Evolutionary conservation across 225 moss, liverwort and hornwort genomes (phyloP), one percentile per base, ranked within the genome.

Genomic region (Pseudoscleropodium purum): DNA sequence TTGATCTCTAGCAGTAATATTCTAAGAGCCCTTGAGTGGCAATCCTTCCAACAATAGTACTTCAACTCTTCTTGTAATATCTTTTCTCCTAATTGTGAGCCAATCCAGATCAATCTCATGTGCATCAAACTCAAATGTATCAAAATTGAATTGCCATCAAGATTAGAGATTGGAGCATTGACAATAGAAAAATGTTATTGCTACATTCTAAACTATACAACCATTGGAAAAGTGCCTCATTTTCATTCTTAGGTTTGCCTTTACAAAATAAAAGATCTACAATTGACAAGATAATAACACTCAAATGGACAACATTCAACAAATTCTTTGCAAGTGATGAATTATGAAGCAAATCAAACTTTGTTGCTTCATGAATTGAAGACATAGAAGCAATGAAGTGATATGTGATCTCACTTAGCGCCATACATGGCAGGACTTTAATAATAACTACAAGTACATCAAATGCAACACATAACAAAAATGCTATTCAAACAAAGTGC

Each of bases 121-220:
- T 43, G 16, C 16, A 41, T 73, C 73, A 73, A 41, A 73, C 5
- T 73, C 15, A 16, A 0, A 8, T 41, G 43, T 9, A 43, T 73
- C 0, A 2, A 43, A 43, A 15, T 1, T 5, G 3, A 43, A 73
- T 27, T 73, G 43, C 43, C 15, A 27, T 43, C 0, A 0, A 7
- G 6, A 73, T 27, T 0, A 43, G 1, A 72, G 14, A 72, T 26
- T 69, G 6, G 37, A 68, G 4, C n/a, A 68, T 21, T 6, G 13
- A 2, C 20, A 21, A 11, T 13, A n/a, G 20, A 23, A 3, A 20
- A 41, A 2, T 6, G 21, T 43, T 15, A 27, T 27, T 39, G 8
- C 8, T 1, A 5, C 41, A 72, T 41, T 72, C 0, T 26, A 2
- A 43, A 26, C 15, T 0, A 72, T 0, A 9, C 26, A 26, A 72